Percentiles rank a stretch among this genome's conserved stretches.
Conservation (phyloP, 768 basidiomycete species). For the Butyriboletus loyo region DNA sequence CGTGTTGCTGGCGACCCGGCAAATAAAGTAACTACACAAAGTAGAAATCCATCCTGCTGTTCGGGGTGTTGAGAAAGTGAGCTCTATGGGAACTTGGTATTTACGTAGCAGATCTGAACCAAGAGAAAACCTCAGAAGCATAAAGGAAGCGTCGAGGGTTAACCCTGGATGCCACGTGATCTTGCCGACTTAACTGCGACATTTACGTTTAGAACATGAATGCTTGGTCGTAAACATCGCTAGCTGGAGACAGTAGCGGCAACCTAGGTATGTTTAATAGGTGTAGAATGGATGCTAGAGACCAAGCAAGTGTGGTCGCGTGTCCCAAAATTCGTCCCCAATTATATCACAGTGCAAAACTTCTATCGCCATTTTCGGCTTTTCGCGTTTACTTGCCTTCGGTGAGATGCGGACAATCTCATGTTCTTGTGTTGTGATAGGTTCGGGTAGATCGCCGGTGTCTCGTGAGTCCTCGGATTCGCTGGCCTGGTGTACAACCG, state of each 20-base stretch:
- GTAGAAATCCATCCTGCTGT: background rate
- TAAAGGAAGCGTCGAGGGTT: too few species aligned
- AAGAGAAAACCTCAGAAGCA: too few species aligned
- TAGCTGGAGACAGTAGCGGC: background rate
- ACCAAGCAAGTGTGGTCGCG: conserved; percentile 51
- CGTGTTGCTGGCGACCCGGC: background rate
- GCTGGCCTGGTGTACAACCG: background rate
- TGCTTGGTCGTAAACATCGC: background rate
- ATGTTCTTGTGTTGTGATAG: background rate
- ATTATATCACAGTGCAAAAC: conserved; percentile 85
- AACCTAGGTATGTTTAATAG: background rate
- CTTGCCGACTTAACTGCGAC: background rate
- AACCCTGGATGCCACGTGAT: background rate
- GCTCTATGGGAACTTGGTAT: background rate
- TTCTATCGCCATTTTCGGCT: conserved; percentile 44
- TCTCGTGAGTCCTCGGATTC: conserved; percentile 3
- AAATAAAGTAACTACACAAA: background rate
- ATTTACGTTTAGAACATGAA: too few species aligned
- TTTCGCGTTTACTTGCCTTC: conserved; percentile 33
- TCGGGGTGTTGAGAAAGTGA: background rate
- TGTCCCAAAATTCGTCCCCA: conserved; percentile 74
- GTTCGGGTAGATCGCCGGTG: background rate
- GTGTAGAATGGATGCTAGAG: background rate
- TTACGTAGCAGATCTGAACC: background rate
- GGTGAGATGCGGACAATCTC: conserved; percentile 14